These are phyloP conservation scores for Xylaria sp. DNA, from an alignment of 2,329 filamentous ascomycete genomes.

Conservation along the genomic window DNA sequence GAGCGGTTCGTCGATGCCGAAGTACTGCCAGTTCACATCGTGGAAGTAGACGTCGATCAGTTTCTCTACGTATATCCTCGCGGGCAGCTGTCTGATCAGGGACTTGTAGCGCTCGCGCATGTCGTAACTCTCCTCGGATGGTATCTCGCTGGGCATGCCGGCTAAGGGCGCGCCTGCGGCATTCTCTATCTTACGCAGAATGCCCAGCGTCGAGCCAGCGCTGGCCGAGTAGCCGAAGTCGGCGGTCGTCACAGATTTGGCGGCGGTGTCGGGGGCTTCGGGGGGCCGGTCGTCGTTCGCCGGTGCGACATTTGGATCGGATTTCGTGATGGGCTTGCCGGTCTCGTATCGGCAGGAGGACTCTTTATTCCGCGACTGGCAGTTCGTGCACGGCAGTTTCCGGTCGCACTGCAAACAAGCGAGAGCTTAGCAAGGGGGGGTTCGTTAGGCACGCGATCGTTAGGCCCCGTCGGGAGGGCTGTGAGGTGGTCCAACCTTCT, in stretches of 20 bases:
- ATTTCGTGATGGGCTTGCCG: slow-evolving; percentile 50
- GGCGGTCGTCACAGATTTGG: slow-evolving; percentile 49
- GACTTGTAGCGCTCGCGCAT: slow-evolving; percentile 63
- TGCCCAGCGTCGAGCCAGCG: slow-evolving; percentile 57
- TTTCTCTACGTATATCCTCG: slow-evolving; percentile 58
- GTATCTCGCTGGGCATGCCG: slow-evolving; percentile 40
- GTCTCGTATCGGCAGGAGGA: slow-evolving; percentile 63
- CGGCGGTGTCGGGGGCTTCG: slow-evolving; percentile 37
- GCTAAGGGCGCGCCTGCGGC: slow-evolving; percentile 45
- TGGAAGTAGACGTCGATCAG: slow-evolving; percentile 60
- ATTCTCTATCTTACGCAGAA: slow-evolving; percentile 61
- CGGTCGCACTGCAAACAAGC: slow-evolving; percentile 58
- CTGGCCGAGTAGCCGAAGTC: slow-evolving; percentile 60
- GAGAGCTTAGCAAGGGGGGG: slow-evolving; percentile 17
- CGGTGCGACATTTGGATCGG: slow-evolving; percentile 35
- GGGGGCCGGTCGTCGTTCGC: slow-evolving; percentile 31
- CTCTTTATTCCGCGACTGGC: slow-evolving; percentile 61
- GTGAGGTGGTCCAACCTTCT: slow-evolving; percentile 52
- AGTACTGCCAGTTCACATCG: slow-evolving; percentile 67
- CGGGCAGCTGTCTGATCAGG: slow-evolving; percentile 62
- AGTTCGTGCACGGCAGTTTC: slow-evolving; percentile 64
- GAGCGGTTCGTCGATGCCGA: slow-evolving; percentile 57
- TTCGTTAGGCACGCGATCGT: slow-evolving; percentile 14
- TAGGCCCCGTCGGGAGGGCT: slow-evolving; percentile 1
- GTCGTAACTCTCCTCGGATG: slow-evolving; percentile 47